Evolutionary conservation across 2,329 filamentous ascomycete genomes (phyloP), one percentile per base, ranked within the genome.

Genomic region (Colletotrichum tropicicola): DNA sequence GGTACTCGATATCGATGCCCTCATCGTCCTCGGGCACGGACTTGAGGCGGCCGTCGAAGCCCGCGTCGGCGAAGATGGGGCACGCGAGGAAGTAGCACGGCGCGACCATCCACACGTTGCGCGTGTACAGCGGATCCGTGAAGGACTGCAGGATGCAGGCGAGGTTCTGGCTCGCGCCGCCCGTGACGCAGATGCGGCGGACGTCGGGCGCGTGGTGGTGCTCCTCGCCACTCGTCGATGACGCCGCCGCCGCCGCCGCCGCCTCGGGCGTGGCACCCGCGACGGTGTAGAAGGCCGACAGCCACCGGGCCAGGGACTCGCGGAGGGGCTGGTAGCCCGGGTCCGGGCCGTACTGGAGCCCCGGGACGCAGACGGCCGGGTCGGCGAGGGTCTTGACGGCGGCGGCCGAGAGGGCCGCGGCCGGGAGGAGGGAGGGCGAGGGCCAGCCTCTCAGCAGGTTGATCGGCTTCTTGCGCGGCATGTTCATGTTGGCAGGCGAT

Each of bases 11-110:
- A 75, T 97, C 89, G 39, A 97, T 79, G 0, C 94, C 94, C 71
- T 93, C 88, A 0, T 87, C 87, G 72, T 95, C 92, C 78, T 97
- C 93, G 1, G 90, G 90, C 12, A 94, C 85, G 2, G 89, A 91
- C 52, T 84, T 84, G 73, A 97, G 73, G 35, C 89, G 86, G 4
- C 85, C 85, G 5, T 82, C 81, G 69, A 97, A 93, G 1, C 93
- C 91, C 5, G 89, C 84, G 77, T 98, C 94, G 62, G 92, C 89
- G 72, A 97, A 94, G 59, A 97, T 92, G n/a, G 90, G 85, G 72
- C 92, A 94, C 0, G 90, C 92, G n/a, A 97, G 82, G 77, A 93
- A 92, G 74, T 97, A 97, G 48, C 91, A 91, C 5, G 94, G 94
- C 19, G 91, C 89, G 2, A 94, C 88, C 77, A 94, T 86, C 91